Base-by-base conservation (phyloP, 1,284 basidiomycete genomes). In the Quambalaria eucalypti region DNA sequence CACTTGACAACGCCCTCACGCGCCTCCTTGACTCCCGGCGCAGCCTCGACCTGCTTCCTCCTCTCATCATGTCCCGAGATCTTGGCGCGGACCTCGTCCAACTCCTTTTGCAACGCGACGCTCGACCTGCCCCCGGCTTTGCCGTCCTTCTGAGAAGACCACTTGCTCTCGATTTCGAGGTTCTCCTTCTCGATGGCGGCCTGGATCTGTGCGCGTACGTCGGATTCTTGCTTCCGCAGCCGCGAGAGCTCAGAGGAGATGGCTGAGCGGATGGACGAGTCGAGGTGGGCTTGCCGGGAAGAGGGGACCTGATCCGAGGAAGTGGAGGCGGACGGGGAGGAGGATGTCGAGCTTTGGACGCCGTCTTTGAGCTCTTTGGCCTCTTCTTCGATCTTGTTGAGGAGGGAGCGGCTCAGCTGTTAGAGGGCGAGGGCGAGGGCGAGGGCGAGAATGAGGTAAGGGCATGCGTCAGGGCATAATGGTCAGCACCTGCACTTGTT, bases 1-100 rank as follows among this genome's bases (percentile, higher is more conserved):
- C 88, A 90, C 42, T 81, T 78, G 4, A 83, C 79, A 30, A 90
- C 79, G 19, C 81, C 82, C 60, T 83, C 81, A 33, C 82, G 79
- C 36, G 79, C 79, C 29, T 79, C 78, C 69, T 83, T 82, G 14
- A 87, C 81, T 38, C 79, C 80, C 1, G 82, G 80, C 52, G 82
- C 82, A 10, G 85, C 77, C 53, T 81, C 79, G 57, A 80, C 81
- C 51, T 83, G 80, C 28, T 79, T 74, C 56, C 86, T 82, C 74
- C 84, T 87, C 69, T 82, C 82, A 66, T 87, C 86, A 26, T 46
- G 42, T 14, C 42, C 14, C 4, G n/a, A 21, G 28, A 88, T 83
- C 73, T 86, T 86, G 51, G 77, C 77, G 60, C 60, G 52, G 29
- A 71, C 55, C 51, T 57, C 52, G n/a, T 69, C 62, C 14, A 71